phyloP scores from a whole-genome alignment of 2,329 filamentous ascomycete genomes.

The Nemania serpens region DNA sequence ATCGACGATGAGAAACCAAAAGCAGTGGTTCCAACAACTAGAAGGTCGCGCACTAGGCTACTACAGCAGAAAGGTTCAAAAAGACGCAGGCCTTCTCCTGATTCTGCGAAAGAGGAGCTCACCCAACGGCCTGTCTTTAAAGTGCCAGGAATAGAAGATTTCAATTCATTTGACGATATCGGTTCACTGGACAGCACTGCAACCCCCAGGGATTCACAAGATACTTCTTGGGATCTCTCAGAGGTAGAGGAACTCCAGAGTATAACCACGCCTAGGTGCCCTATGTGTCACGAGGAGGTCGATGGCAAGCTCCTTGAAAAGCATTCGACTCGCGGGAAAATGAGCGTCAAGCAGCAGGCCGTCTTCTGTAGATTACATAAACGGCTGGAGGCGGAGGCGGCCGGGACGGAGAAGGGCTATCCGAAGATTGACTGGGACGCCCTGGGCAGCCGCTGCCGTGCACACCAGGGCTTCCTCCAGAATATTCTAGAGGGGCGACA shows the following conservation, averaged over 20 bases:
- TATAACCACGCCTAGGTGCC: conserved; percentile 54
- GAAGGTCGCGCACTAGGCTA: neutral
- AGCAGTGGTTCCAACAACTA: neutral
- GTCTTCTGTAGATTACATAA: conserved; percentile 69
- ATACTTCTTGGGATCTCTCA: conserved; percentile 21
- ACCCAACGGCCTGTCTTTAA: conserved; percentile 35
- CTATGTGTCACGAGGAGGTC: conserved; percentile 68
- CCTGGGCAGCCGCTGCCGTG: conserved; percentile 62
- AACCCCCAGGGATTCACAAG: conserved; percentile 24
- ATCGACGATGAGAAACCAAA: conserved; percentile 3
- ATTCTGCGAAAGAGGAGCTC: conserved; percentile 16
- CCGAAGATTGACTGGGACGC: conserved; percentile 71
- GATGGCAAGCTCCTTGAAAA: conserved; percentile 58
- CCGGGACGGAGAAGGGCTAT: conserved; percentile 61
- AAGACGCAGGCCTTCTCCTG: conserved; percentile 10
- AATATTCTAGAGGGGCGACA: conserved; percentile 61
- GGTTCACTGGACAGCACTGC: conserved; percentile 15
- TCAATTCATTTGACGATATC: conserved; percentile 27
- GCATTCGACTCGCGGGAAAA: conserved; percentile 52
- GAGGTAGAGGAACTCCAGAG: conserved; percentile 23
- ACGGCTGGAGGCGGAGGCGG: conserved; percentile 54
- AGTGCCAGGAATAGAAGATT: conserved; percentile 34
- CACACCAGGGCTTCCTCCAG: conserved; percentile 60
- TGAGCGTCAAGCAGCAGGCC: conserved; percentile 63
- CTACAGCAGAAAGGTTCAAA: conserved; percentile 8